These are phyloP conservation scores for Solanum sparsipilum DNA, from an alignment of 257 asterid genomes.

Conservation along the genomic window DNA sequence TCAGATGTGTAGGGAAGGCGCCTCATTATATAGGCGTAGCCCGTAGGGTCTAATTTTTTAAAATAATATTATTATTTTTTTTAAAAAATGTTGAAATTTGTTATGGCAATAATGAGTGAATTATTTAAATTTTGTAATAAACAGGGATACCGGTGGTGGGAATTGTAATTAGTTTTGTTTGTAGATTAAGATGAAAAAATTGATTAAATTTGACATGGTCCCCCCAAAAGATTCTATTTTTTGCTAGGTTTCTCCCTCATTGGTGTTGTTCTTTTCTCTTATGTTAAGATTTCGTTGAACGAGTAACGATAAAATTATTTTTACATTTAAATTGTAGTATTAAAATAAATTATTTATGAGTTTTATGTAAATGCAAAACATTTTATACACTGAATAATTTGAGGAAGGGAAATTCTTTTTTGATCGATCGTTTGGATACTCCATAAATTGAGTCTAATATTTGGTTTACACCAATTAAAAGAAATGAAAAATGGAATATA, in stretches of 20 bases:
- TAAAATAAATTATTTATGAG: too few species aligned
- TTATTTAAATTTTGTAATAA: neutral
- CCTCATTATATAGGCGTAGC: conserved; percentile 2
- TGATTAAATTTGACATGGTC: neutral
- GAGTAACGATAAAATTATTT: accelerated
- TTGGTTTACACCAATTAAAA: neutral
- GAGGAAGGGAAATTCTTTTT: too few species aligned
- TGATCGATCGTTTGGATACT: neutral
- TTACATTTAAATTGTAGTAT: accelerated
- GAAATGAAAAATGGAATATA: neutral
- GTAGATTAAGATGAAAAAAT: neutral
- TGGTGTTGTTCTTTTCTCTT: neutral
- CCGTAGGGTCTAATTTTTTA: neutral
- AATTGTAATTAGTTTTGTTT: neutral
- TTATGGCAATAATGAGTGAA: neutral
- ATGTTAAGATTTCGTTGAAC: neutral
- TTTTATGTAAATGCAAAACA: accelerated
- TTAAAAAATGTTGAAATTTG: neutral
- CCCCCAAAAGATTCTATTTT: neutral
- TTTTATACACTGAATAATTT: too few species aligned
- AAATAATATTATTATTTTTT: neutral
- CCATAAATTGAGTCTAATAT: neutral
- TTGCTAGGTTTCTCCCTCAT: neutral
- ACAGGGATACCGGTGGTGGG: neutral
- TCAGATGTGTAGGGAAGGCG: neutral